phyloP scores from a whole-genome alignment of 805 yeast genomes.

The Starmera pachycereana region DNA sequence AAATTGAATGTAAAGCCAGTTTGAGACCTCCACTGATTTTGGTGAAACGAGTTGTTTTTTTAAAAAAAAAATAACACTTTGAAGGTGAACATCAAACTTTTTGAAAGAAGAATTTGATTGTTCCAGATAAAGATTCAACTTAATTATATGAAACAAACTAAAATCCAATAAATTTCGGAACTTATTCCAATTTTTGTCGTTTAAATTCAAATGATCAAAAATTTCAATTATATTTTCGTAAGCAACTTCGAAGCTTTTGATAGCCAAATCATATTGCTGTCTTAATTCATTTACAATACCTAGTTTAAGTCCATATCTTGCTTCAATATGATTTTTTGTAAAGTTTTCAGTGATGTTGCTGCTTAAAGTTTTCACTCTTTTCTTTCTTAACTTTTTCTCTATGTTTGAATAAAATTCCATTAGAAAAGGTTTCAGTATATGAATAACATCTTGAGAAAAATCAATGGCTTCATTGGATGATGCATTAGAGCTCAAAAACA shows the following conservation, averaged over 20 bases:
- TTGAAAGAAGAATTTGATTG: conserved; percentile 48
- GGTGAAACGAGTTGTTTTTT: conserved; percentile 18
- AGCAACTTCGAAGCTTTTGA: conserved; percentile 40
- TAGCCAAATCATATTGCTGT: conserved; percentile 35
- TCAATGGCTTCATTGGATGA: conserved; percentile 28
- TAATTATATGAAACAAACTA: conserved; percentile 50
- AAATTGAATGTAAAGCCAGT: conserved; percentile 58
- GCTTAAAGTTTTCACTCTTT: conserved; percentile 19
- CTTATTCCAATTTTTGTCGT: conserved; percentile 28
- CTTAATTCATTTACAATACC: conserved; percentile 41
- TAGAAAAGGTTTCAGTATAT: conserved; percentile 29
- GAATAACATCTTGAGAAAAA: conserved; percentile 29
- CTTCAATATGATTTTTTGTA: conserved; percentile 11
- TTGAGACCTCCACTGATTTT: conserved; percentile 20
- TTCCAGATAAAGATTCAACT: conserved; percentile 48
- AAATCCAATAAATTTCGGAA: conserved; percentile 46
- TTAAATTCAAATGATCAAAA: conserved; percentile 19
- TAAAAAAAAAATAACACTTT: conserved; percentile 33
- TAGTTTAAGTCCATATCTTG: conserved; percentile 40
- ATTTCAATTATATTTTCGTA: conserved; percentile 39
- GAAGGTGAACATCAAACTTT: conserved; percentile 56
- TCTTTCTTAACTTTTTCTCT: conserved; percentile 31
- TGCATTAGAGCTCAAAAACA: conserved; percentile 29
- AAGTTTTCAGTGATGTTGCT: conserved; percentile 1
- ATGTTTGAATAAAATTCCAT: conserved; percentile 33